A percentile compares a stretch with the other conserved stretches of the same genome.
These are phyloP conservation scores for Astrothelium subdiscretum DNA, from an alignment of 495 filamentous ascomycete genomes.

Conservation along the genomic window DNA sequence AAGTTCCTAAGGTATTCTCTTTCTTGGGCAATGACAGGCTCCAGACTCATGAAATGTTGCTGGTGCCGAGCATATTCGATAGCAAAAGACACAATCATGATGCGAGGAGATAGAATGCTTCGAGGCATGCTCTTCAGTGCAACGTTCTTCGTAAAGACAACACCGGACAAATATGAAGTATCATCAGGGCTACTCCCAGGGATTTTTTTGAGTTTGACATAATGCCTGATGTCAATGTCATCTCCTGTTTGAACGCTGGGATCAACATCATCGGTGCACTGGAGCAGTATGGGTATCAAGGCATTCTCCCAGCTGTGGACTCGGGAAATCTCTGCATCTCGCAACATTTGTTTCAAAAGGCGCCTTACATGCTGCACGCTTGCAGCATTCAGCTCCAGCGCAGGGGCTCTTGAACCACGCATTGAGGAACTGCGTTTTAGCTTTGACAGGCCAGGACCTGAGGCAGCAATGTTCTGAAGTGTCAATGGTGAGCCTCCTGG, in stretches of 20 bases:
- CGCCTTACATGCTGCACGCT: conserved; percentile 80
- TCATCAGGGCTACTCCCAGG: conserved; percentile 81
- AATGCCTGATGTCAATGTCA: conserved; percentile 97
- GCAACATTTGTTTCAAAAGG: conserved; percentile 70
- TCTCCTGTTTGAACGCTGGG: conserved; percentile 82
- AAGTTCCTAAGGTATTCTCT: conserved; percentile 88
- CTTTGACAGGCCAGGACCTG: conserved; percentile 36
- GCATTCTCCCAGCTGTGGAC: conserved; percentile 77
- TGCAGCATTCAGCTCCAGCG: conserved; percentile 70
- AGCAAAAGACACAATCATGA: conserved; percentile 87
- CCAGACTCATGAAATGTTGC: conserved; percentile 95
- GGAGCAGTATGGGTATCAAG: conserved; percentile 78
- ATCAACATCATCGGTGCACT: conserved; percentile 88
- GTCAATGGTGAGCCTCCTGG: neutral
- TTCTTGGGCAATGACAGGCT: conserved; percentile 94
- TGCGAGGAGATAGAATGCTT: conserved; percentile 70
- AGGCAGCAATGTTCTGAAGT: neutral
- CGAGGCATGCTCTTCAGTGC: conserved; percentile 92
- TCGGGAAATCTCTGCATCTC: conserved; percentile 63
- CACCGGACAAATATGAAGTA: conserved; percentile 85
- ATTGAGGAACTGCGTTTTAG: conserved; percentile 77
- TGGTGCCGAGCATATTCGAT: conserved; percentile 94
- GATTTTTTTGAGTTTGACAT: conserved; percentile 94
- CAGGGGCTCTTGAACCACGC: conserved; percentile 60
- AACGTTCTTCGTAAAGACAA: conserved; percentile 95